Conservation (phyloP, 2,329 filamentous ascomycete species). For the Malbranchea zuffiana region DNA sequence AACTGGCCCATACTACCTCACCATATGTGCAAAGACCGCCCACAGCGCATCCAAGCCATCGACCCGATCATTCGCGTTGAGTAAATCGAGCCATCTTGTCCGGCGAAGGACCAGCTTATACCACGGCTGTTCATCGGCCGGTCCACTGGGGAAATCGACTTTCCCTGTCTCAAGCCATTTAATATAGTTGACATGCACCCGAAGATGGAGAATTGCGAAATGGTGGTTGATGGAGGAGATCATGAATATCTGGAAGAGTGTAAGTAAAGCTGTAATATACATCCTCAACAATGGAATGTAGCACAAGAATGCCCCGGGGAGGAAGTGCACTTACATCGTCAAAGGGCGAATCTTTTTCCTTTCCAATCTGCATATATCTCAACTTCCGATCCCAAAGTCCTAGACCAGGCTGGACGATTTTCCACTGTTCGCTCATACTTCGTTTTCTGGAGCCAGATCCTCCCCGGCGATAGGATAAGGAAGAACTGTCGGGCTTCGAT, state of each 20-base stretch:
- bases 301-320: neutral
- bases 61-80: slow-evolving; percentile 43
- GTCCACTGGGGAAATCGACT: slow-evolving; percentile 19
- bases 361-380: slow-evolving; percentile 47
- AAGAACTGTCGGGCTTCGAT: slow-evolving; percentile 27
- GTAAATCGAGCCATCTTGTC: slow-evolving; percentile 50
- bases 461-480: slow-evolving; percentile 24
- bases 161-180: slow-evolving; percentile 42
- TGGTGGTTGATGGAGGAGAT: slow-evolving; percentile 54
- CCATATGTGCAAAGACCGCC: slow-evolving; percentile 47
- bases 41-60: slow-evolving; percentile 48
- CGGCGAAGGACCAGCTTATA: slow-evolving; percentile 43
- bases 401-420: slow-evolving; percentile 39
- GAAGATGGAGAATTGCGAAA: slow-evolving; percentile 48
- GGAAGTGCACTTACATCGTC: slow-evolving; percentile 43
- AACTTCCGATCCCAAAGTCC: slow-evolving; percentile 48
- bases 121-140: slow-evolving; percentile 34
- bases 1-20: slow-evolving; percentile 19
- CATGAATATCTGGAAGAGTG: slow-evolving; percentile 44
- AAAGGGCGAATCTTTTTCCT: slow-evolving; percentile 35
- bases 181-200: slow-evolving; percentile 46
- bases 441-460: slow-evolving; percentile 32
- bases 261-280: slow-evolving; percentile 3
- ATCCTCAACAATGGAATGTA: neutral
- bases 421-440: slow-evolving; percentile 43